Percentiles rank a stretch among this genome's conserved stretches.
These are phyloP conservation scores for Blumeria hordei DNA, from an alignment of 2,329 filamentous ascomycete genomes.

Conservation along the genomic window DNA sequence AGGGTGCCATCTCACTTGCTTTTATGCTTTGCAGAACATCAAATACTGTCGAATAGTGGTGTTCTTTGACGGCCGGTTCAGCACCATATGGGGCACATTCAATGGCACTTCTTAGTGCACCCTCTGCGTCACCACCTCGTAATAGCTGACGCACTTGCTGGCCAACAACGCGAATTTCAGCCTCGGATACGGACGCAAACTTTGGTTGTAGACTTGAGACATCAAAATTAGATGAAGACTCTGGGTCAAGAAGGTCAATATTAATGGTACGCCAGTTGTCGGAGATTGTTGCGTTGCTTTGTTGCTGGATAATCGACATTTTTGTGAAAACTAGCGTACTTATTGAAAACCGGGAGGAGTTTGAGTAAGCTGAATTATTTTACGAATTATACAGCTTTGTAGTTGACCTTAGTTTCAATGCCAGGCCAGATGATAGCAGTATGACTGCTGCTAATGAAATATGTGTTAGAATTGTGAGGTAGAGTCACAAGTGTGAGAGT, in stretches of 20 bases:
- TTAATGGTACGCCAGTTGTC: conserved; percentile 73
- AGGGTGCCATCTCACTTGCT: conserved; percentile 79
- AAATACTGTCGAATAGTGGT: conserved; percentile 66
- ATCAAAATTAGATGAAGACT: conserved; percentile 81
- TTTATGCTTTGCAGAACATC: conserved; percentile 94
- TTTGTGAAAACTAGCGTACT: background rate
- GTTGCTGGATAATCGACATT: conserved; percentile 46
- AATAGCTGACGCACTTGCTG: conserved; percentile 71
- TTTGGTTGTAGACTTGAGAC: conserved; percentile 59
- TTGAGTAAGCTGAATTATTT: no score
- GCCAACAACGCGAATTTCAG: conserved; percentile 54
- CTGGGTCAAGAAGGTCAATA: conserved; percentile 74
- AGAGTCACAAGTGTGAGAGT: no score
- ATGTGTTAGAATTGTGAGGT: no score
- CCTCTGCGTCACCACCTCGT: conserved; percentile 66
- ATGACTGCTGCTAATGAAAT: no score
- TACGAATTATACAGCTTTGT: no score
- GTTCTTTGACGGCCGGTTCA: conserved; percentile 37
- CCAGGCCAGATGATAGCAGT: no score
- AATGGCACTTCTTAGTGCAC: conserved; percentile 59
- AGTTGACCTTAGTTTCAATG: no score
- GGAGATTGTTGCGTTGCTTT: conserved; percentile 32
- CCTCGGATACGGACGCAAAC: conserved; percentile 47
- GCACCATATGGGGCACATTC: conserved; percentile 63
- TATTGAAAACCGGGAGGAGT: no score